phyloP scores from a whole-genome alignment of 106 monocot species.

The Acanthochlamys bracteata region DNA sequence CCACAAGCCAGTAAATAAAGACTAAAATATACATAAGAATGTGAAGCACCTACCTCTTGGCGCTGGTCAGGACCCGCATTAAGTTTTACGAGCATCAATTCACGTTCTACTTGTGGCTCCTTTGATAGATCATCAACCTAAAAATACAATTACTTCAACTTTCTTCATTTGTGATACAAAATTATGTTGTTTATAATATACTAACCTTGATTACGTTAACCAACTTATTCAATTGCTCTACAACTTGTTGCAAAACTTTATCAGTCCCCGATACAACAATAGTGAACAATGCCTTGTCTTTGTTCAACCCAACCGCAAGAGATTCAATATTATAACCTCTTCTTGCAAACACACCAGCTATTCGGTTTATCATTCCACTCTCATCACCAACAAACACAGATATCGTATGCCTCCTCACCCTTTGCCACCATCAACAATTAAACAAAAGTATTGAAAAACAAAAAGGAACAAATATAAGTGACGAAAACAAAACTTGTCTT shows the following conservation, averaged over 20 bases:
- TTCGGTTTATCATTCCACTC: constrained; percentile 87
- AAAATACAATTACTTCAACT: too few relatives aligned
- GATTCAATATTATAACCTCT: constrained; percentile 97
- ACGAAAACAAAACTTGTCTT: neutral
- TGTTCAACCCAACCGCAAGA: constrained; percentile 84
- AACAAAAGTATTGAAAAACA: neutral
- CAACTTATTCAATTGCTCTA: constrained; percentile 83
- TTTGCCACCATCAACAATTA: constrained; percentile 12
- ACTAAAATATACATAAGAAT: neutral
- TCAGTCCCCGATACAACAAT: constrained; percentile 87
- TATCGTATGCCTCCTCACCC: constrained; percentile 68
- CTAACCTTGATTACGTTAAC: constrained; percentile 72
- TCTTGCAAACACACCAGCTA: constrained; percentile 88
- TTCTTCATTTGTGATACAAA: neutral
- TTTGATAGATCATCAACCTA: constrained; percentile 94
- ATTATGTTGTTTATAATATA: neutral
- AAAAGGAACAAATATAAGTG: neutral
- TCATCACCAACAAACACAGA: constrained; percentile 95
- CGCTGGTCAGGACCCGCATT: constrained; percentile 58
- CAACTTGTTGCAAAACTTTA: constrained; percentile 63
- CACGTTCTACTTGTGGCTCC: constrained; percentile 83
- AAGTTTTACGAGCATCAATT: constrained; percentile 86
- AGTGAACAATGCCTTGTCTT: constrained; percentile 81
- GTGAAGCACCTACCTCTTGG: constrained; percentile 44
- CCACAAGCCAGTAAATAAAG: too few relatives aligned